Conservation (phyloP, 1,284 basidiomycete species). For the Trichosporon faecale region DNA sequence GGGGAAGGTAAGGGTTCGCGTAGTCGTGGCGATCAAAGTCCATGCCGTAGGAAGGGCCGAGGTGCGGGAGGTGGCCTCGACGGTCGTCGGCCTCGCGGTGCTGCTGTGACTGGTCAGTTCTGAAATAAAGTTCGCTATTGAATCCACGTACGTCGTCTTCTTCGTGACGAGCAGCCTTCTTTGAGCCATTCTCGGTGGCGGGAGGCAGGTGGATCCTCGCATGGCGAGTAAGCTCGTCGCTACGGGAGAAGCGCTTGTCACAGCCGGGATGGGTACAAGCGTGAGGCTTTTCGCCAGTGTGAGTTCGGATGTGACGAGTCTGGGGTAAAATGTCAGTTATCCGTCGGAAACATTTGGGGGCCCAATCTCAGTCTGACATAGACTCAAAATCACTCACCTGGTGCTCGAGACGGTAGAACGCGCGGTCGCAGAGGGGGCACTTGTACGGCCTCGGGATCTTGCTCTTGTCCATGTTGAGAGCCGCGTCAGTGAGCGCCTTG, state of each 20-base stretch:
- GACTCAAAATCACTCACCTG: conserved; percentile 60
- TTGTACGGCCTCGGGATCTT: conserved; percentile 80
- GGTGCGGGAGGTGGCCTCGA: conserved; percentile 39
- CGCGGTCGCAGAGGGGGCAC: conserved; percentile 85
- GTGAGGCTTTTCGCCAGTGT: conserved; percentile 97
- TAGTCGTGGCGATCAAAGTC: conserved; percentile 47
- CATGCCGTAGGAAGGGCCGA: conserved; percentile 48
- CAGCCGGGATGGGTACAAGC: conserved; percentile 89
- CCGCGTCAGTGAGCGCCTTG: conserved; percentile 52
- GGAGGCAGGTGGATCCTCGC: conserved; percentile 76
- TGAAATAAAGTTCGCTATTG: conserved; percentile 5
- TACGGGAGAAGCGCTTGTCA: conserved; percentile 96
- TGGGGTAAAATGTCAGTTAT: conserved; percentile 50
- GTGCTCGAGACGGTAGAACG: conserved; percentile 87
- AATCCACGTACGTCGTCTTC: conserved; percentile 42
- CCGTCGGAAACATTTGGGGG: neutral
- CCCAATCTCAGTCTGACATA: too few species aligned
- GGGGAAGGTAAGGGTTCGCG: conserved; percentile 37
- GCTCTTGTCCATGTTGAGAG: conserved; percentile 55
- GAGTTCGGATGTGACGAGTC: conserved; percentile 96
- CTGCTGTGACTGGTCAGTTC: conserved; percentile 8
- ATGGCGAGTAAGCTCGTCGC: conserved; percentile 94
- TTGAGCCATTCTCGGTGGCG: conserved; percentile 35
- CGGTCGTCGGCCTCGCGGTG: conserved; percentile 33
- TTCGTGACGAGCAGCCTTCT: conserved; percentile 39